Percentiles rank a stretch among this genome's conserved stretches.
These are phyloP conservation scores for Meripilus lineatus DNA, from an alignment of 1,284 basidiomycete species.

Conservation along the genomic window DNA sequence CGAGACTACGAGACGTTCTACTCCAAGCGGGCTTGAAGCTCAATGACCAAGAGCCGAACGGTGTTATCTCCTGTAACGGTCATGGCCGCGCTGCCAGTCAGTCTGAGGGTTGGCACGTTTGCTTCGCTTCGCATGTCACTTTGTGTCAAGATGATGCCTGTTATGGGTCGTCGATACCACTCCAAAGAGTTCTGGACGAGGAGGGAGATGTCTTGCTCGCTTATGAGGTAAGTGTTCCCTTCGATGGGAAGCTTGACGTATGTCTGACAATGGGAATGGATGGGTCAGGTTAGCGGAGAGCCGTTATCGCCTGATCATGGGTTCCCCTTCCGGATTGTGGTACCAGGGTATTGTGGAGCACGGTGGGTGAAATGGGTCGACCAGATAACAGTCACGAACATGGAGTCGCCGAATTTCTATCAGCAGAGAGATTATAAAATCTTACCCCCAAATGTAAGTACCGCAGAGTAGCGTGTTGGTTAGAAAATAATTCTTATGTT, in stretches of 20 bases:
- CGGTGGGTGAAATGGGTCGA: slow-evolving; percentile 80
- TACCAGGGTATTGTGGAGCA: slow-evolving; percentile 67
- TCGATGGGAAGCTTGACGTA: not conserved
- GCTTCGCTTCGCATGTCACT: slow-evolving; percentile 56
- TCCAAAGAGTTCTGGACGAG: slow-evolving; percentile 41
- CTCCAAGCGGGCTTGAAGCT: slow-evolving; percentile 34
- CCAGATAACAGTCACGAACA: slow-evolving; percentile 44
- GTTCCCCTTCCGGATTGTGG: slow-evolving; percentile 61
- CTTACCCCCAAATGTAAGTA: slow-evolving; percentile 48
- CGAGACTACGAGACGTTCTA: slow-evolving; percentile 51
- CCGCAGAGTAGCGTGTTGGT: slow-evolving; percentile 3
- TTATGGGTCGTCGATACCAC: slow-evolving; percentile 56
- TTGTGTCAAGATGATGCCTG: slow-evolving; percentile 54
- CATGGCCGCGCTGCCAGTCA: not conserved
- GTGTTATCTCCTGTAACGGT: slow-evolving; percentile 10
- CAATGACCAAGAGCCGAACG: too few species aligned
- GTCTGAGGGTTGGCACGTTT: slow-evolving; percentile 36
- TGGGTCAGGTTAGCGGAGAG: slow-evolving; percentile 58
- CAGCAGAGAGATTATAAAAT: slow-evolving; percentile 66
- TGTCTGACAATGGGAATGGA: slow-evolving; percentile 4
- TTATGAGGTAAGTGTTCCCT: slow-evolving; percentile 41
- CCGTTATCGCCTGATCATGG: slow-evolving; percentile 59
- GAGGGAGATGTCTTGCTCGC: slow-evolving; percentile 55
- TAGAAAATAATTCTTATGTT: not conserved
- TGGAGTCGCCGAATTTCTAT: slow-evolving; percentile 62